phyloP scores from a whole-genome alignment of 352 stramenopile genomes.

The Phytophthora hibernalis region DNA sequence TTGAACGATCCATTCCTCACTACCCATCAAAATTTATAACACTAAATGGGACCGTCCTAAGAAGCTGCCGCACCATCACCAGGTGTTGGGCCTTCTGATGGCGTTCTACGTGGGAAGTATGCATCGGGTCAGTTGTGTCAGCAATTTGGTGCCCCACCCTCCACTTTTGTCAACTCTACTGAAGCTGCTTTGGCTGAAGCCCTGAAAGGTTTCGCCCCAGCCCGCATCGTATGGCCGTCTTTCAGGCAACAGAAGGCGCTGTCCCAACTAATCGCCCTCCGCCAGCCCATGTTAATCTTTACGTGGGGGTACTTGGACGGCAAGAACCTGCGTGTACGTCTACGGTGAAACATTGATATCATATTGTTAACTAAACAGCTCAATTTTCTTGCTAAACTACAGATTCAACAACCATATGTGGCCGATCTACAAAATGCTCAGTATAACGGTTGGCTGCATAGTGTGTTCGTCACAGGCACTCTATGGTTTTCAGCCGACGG shows the following conservation, averaged over 20 bases:
- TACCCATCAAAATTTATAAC: neutral
- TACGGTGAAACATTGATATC: too few species aligned
- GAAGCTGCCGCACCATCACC: constrained; percentile 20
- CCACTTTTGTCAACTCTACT: too few species aligned
- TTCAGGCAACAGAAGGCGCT: too few species aligned
- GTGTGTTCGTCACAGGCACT: constrained; percentile 5
- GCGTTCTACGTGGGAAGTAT: constrained; percentile 18
- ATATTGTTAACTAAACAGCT: too few species aligned
- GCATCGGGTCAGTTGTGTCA: too few species aligned
- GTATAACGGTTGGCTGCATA: constrained; percentile 29
- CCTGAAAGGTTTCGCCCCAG: too few species aligned
- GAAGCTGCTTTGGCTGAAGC: too few species aligned
- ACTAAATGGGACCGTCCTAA: constrained; percentile 3
- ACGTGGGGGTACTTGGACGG: constrained; percentile 5
- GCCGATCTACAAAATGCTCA: constrained; percentile 16
- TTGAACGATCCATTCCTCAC: neutral
- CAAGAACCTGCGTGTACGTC: neutral
- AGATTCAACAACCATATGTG: neutral
- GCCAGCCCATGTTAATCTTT: neutral
- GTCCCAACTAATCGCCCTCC: too few species aligned
- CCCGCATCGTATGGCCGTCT: too few species aligned
- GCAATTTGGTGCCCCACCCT: too few species aligned
- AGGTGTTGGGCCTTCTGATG: constrained; percentile 16
- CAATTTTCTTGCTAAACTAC: too few species aligned
- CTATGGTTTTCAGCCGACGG: constrained; percentile 22